These are phyloP conservation scores for Fragilaria crotonensis DNA, from an alignment of 108 stramenopile species.

Conservation along the genomic window DNA sequence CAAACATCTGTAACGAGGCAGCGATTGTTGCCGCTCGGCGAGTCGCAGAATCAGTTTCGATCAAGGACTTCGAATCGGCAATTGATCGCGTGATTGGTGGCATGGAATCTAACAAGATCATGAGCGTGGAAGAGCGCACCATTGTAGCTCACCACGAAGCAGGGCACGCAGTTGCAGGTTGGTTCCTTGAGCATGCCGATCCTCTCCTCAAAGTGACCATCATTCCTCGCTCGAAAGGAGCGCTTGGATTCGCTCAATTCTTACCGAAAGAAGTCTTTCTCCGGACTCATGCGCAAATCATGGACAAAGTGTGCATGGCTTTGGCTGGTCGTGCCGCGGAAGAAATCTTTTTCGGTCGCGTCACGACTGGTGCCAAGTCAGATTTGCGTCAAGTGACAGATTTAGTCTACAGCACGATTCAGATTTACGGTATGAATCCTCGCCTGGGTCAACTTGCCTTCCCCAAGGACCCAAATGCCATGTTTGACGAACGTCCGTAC, in stretches of 20 bases:
- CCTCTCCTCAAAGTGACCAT: conserved; percentile 91
- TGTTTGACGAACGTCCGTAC: conserved; percentile 87
- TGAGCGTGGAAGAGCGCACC: conserved; percentile 41
- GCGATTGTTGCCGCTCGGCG: conserved; percentile 81
- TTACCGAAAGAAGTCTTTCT: conserved; percentile 87
- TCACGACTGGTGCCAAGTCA: conserved; percentile 94
- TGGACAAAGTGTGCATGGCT: conserved; percentile 85
- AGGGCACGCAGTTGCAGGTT: conserved; percentile 78
- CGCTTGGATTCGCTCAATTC: conserved; percentile 89
- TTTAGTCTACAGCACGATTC: conserved; percentile 91
- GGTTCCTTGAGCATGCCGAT: conserved; percentile 71
- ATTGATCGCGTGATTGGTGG: conserved; percentile 90
- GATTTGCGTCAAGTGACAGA: conserved; percentile 94
- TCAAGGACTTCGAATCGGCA: conserved; percentile 84
- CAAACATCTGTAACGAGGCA: conserved; percentile 88
- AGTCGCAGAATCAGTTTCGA: conserved; percentile 44
- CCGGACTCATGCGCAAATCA: conserved; percentile 57
- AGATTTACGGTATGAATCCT: conserved; percentile 84
- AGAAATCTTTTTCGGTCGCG: conserved; percentile 89
- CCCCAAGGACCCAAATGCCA: conserved; percentile 78
- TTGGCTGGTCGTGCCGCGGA: conserved; percentile 95
- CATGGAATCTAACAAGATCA: conserved; percentile 68
- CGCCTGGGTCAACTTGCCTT: conserved; percentile 94
- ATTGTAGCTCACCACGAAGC: conserved; percentile 92
- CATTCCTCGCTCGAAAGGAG: conserved; percentile 80